phyloP scores from a whole-genome alignment of 306 rosid species.

The Acacia melanoxylon region DNA sequence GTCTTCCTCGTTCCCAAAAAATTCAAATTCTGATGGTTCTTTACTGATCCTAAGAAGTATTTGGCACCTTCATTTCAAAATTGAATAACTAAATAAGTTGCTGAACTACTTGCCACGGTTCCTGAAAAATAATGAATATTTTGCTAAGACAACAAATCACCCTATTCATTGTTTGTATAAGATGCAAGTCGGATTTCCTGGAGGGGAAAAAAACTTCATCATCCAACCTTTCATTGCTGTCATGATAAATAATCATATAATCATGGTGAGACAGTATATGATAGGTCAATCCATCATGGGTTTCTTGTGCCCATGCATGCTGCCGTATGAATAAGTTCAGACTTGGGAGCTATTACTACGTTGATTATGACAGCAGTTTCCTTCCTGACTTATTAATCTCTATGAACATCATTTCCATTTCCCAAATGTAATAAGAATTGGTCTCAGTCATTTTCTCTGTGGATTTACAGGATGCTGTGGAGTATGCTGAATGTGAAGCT shows the following conservation, averaged over 20 bases:
- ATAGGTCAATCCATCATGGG: neutral
- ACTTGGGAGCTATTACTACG: neutral
- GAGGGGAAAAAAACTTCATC: neutral
- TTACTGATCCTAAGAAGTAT: slow-evolving; percentile 9
- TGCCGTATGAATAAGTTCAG: neutral
- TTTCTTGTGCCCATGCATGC: slow-evolving; percentile 14
- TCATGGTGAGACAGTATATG: neutral
- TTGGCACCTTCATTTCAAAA: neutral
- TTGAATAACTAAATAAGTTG: neutral
- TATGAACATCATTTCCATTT: slow-evolving; percentile 8
- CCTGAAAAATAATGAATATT: neutral
- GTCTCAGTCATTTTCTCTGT: slow-evolving; percentile 25
- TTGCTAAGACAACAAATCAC: neutral
- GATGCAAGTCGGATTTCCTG: neutral
- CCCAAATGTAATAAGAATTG: neutral
- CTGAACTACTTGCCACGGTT: neutral
- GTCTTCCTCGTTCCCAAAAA: slow-evolving; percentile 13
- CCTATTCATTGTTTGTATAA: neutral
- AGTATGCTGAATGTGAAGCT: slow-evolving; percentile 90
- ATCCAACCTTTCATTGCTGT: neutral
- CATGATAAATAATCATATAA: neutral
- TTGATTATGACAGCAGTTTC: neutral
- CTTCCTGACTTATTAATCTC: neutral
- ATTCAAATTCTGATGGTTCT: neutral
- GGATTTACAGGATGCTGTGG: slow-evolving; percentile 66